Percentiles rank a stretch among this genome's conserved stretches.
These are phyloP conservation scores for Colletotrichum tropicicola DNA, from an alignment of 2,329 filamentous ascomycete genomes.

Conservation along the genomic window DNA sequence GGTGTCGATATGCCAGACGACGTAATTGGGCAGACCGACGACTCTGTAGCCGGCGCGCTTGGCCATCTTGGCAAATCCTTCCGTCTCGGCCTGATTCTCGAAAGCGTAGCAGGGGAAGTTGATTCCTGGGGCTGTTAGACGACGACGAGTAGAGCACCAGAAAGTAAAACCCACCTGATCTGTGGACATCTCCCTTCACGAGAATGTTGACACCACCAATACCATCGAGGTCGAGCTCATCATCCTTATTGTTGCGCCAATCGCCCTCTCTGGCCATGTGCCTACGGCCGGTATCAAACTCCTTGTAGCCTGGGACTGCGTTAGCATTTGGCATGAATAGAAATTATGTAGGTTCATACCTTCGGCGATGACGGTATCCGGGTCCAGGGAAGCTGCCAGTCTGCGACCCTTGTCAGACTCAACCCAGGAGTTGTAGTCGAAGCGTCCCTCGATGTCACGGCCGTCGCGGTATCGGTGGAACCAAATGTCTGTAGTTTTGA, in stretches of 20 bases:
- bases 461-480: conserved; percentile 89
- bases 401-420: conserved; percentile 87
- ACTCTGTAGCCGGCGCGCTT: conserved; percentile 95
- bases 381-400: conserved; percentile 76
- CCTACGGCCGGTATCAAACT: conserved; percentile 88
- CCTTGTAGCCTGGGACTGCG: conserved; percentile 77
- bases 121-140: conserved; percentile 69
- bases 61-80: conserved; percentile 99
- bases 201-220: conserved; percentile 97
- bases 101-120: conserved; percentile 98
- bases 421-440: conserved; percentile 99
- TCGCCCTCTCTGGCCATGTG: conserved; percentile 94
- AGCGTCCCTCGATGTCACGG: conserved; percentile 92
- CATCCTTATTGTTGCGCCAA: conserved; percentile 90
- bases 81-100: conserved; percentile 98
- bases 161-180: conserved; percentile 72
- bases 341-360: conserved; percentile 57
- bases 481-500: conserved; percentile 79
- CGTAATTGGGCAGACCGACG: conserved; percentile 92
- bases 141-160: too few species aligned
- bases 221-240: conserved; percentile 91
- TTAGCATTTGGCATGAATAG: conserved; percentile 26
- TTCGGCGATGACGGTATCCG: conserved; percentile 87
- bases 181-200: conserved; percentile 97
- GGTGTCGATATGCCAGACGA: conserved; percentile 99